Conservation (phyloP, 1,284 basidiomycete genomes). For the Trichosporon ovoides region DNA sequence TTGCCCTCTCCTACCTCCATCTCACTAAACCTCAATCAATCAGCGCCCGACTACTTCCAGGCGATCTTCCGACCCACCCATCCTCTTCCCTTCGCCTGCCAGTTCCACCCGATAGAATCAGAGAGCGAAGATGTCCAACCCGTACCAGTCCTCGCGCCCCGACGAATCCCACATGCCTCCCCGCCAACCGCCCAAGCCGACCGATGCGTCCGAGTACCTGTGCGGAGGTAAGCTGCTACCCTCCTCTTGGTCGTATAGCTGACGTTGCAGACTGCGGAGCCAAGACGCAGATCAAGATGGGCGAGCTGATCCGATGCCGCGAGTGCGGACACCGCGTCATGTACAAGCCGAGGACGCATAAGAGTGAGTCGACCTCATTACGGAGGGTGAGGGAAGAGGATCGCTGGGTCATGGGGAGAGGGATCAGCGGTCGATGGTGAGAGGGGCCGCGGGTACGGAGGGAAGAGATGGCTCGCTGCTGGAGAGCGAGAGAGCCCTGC, state of each 20-base stretch:
- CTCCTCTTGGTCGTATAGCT: slow-evolving; percentile 4
- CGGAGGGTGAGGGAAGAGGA: no score
- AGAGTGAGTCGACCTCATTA: slow-evolving; percentile 63
- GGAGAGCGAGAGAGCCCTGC: no score
- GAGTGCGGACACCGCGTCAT: slow-evolving; percentile 98
- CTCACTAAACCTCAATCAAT: no score
- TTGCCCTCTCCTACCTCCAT: no score
- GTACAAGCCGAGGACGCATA: slow-evolving; percentile 95
- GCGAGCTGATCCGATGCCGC: slow-evolving; percentile 91
- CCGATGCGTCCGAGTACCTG: slow-evolving; percentile 74
- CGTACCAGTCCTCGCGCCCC: slow-evolving; percentile 30
- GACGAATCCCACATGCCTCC: slow-evolving; percentile 33
- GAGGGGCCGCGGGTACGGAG: no score
- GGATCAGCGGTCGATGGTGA: no score
- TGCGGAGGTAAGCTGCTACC: slow-evolving; percentile 69
- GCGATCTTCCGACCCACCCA: no score
- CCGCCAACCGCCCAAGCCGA: slow-evolving; percentile 29
- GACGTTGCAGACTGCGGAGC: slow-evolving; percentile 81
- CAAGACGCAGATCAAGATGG: slow-evolving; percentile 85
- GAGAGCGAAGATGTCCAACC: slow-evolving; percentile 42
- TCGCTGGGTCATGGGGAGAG: no score
- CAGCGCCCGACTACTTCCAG: no score
- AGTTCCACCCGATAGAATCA: no score
- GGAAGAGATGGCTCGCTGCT: no score
- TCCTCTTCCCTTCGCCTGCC: no score